Evolutionary conservation across 2,329 filamentous ascomycete species (phyloP), one percentile per base, ranked within the genome.

Genomic region (Arthrinium puccinioides): DNA sequence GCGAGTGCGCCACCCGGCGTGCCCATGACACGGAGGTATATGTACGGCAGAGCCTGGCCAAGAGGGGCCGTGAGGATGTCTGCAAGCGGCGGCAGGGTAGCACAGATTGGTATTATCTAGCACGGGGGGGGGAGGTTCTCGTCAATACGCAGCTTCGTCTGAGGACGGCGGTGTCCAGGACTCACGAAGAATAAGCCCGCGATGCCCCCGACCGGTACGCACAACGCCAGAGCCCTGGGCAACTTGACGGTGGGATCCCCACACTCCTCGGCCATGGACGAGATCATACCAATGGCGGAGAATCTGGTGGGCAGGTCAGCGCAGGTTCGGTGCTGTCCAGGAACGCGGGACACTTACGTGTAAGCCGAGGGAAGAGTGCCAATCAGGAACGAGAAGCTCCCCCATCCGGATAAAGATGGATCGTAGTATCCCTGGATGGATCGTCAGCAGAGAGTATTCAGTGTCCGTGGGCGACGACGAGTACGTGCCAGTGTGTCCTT

Each of bases 211-310:
- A 77, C 64, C 0, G 72, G 71, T 4, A 76, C 59, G 38, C 65
- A 69, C 4, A 73, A 60, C 8, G 66, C 60, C 36, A 77, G 64
- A 9, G 72, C 73, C 23, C 61, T 67, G 0, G 73, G 72, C 0
- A 77, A 57, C 46, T 71, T 71, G 16, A 69, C 44, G 0, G 69
- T 62, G 2, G 76, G 71, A 35, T 75, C 62, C 7, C 62, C 53
- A 25, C 70, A 74, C 53, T 79, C 75, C 56, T 80, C 75, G 2
- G 74, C 74, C 76, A 79, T 80, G 8, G 70, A 70, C 1, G 72
- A 67, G 38, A 79, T 72, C 76, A 80, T 79, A 3, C 76, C 76
- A 18, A 80, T 63, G 3, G 74, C 76, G 1, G 69, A 70, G 47
- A 78, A 77, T 0, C 55, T 61, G n/a, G 9, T 11, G 10, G 24